Base-by-base conservation (phyloP, 2,329 filamentous ascomycete species). In the Aspergillus eucalypticola region DNA sequence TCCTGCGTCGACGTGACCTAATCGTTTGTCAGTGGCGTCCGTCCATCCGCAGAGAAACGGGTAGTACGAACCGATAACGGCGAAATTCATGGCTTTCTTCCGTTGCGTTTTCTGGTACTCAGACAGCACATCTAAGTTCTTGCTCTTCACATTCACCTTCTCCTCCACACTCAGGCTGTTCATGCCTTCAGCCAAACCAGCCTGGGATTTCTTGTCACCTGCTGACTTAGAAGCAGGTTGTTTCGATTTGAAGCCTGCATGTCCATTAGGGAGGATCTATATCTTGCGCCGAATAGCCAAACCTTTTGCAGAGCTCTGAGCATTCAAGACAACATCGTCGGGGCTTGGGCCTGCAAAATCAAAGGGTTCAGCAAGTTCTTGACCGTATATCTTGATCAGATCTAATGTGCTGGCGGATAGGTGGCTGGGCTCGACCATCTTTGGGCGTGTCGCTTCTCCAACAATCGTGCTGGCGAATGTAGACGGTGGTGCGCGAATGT, bases 1-100 rank as follows among this genome's bases (percentile, higher is more conserved):
- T 55, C 95, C 95, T 55, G 96, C 94, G 75, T 99, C 95, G 58
- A 99, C 95, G 74, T 99, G 95, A 13, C 95, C 92, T 92, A 27
- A 25, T 48, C 11, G 3, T 35, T 73, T 58, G 3, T 63, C 65
- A 59, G 73, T 64, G 13, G n/a, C 25, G 35, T 32, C 11, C 25
- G 35, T 32, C 11, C 46, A 70, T 64, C 52, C 53, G 70, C 71
- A 25, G 8, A 27, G 42, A 32, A 10, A 5, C 3, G 21, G n/a
- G 3, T n/a, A 2, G 52, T 51, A 68, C 87, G 68, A 80, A 93
- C 91, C 92, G 67, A 96, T 92, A 35, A 97, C 93, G 7, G 96
- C 92, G 76, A 97, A 96, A 73, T 92, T 96, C 44, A 90, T 89
- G 56, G 87, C 89, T 67, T 89, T 90, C 77, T 97, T 98, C 66